Evolutionary conservation across 176 grass and related monocot genomes (phyloP), one percentile per base, ranked within the genome.

Genomic region (Paspalum notatum): DNA sequence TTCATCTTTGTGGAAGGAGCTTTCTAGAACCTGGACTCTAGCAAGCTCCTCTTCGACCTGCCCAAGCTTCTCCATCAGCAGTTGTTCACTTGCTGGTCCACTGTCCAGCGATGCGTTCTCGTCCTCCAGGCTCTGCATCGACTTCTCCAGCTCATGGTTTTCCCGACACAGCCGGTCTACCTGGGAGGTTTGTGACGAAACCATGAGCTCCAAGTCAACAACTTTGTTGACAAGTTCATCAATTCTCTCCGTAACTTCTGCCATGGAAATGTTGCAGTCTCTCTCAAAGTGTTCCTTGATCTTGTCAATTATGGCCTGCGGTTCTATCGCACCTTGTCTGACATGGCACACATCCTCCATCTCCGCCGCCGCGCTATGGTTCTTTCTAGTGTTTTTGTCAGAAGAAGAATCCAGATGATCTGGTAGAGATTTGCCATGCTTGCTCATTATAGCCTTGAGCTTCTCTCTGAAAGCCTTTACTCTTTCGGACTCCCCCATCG

Each of bases 181-280:
- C 62, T 98, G 96, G 26, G 90, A 88, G 20, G 82, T 83, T 65
- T 98, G 90, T 9, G 90, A 93, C 24, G 96, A 98, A 68, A 98
- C 88, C 66, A 87, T 95, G n/a, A 95, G 86, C 63, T 98, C 96
- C 72, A 98, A 82, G 15, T 84, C 79, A 8, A 95, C 87, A 42
- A 98, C 92, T 67, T 89, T 93, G 59, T 91, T 80, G 18, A 98
- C 96, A 75, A 98, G 66, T 43, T 95, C 96, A 37, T 98, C 90
- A 13, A 95, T 93, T 45, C 75, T 90, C 57, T 95, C 96, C 1
- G 92, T 89, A 47, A 98, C 76, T 68, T 98, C 96, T 16, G 82
- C 86, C 71, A 90, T 70, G 18, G 96, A 91, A 48, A 75, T 92
- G 69, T 82, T 58, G 37, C 75, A 85, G 43, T 89, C 90, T 22